Conservation (phyloP, 352 stramenopile species). For the Phytophthora kernoviae region DNA sequence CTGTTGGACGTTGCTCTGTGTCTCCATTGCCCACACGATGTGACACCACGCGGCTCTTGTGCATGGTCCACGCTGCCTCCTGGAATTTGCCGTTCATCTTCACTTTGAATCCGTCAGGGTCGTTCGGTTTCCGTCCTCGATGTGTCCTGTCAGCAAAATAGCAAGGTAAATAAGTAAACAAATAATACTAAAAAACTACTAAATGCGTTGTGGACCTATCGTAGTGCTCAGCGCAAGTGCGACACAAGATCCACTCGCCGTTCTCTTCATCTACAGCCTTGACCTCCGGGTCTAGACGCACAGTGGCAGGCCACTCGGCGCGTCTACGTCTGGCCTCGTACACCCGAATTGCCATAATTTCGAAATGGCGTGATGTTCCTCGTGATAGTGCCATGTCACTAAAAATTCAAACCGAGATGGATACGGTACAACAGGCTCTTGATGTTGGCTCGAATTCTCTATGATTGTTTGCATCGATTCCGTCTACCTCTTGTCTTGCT, state of each 20-base stretch:
- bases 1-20: slow-evolving; percentile 9
- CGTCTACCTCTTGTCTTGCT: slow-evolving; percentile 4
- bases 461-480: slow-evolving; percentile 4
- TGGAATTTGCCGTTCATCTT: slow-evolving; percentile 78
- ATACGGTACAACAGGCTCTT: slow-evolving; percentile 19
- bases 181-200: not conserved
- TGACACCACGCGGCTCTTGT: slow-evolving; percentile 65
- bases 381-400: slow-evolving; percentile 10
- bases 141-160: slow-evolving; percentile 37
- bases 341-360: slow-evolving; percentile 11
- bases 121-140: slow-evolving; percentile 63
- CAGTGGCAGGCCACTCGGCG: slow-evolving; percentile 54
- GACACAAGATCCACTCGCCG: slow-evolving; percentile 73
- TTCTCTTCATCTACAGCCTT: slow-evolving; percentile 59
- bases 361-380: slow-evolving; percentile 13
- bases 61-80: slow-evolving; percentile 66
- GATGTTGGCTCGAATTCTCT: slow-evolving; percentile 15
- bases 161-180: slow-evolving; percentile 1
- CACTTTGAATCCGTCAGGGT: slow-evolving; percentile 67
- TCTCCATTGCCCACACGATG: slow-evolving; percentile 29
- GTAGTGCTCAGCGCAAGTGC: slow-evolving; percentile 62
- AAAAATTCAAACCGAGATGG: slow-evolving; percentile 11
- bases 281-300: slow-evolving; percentile 57
- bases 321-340: slow-evolving; percentile 60
- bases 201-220: slow-evolving; percentile 34